Base-by-base conservation (phyloP, 441 rosid genomes). In the Populus hybrid region DNA sequence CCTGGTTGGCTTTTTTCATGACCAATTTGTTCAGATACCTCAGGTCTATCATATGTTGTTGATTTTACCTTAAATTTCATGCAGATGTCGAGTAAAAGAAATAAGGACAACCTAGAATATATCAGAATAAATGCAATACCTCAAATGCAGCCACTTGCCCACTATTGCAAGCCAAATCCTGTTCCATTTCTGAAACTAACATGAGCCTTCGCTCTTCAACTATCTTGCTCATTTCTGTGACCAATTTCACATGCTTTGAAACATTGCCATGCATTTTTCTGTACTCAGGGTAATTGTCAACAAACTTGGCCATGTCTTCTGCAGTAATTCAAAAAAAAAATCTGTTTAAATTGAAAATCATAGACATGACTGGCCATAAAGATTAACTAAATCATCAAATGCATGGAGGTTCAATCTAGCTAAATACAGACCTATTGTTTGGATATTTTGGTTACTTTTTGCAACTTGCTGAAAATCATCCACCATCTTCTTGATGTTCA, bases 261-360 rank as follows among this genome's bases (percentile, higher is more conserved):
- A 94, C 99, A 82, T 94, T 95, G 70, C 99, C 98, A 76, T 95
- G 99, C 99, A 94, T 95, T 87, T 95, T 94, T 83, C 90, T 88
- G 81, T 90, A 95, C 89, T 91, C 97, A 10, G 98, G 98, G 79
- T 94, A 95, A 78, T 88, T 94, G 77, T 94, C 98, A 79, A 95
- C 95, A 88, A 95, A 95, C 82, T 93, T 95, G 83, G 97, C 97
- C 99, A 94, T 93, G 85, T 95, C 99, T 81, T 92, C 99, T 95
- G 93, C 87, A 86, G 77, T 85, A 85, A 66, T 42, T 71, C 80
- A 84, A 83, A 80, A 40, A 40, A 80, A 36, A 77, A 69, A 74
- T 11, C 82, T 69, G 24, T 72, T 76, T 54, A 73, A 80, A 77
- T 59, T 18, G 46, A 65, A 42, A 28, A 61, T 3, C 61, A 2